phyloP scores from a whole-genome alignment of 805 yeast genomes.

The Pichia sporocuriosa region DNA sequence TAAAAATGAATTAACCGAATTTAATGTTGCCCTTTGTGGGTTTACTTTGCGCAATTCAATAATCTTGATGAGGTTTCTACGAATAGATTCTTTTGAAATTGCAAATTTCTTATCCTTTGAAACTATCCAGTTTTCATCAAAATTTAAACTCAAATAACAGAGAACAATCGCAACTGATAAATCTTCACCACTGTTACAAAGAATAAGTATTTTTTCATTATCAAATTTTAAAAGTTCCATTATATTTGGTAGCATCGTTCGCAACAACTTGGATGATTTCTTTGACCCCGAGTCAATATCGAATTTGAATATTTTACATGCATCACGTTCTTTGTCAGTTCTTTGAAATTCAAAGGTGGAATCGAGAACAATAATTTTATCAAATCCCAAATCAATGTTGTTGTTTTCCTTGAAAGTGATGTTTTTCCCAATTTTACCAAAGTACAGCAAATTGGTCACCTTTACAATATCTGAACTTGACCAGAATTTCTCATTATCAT shows the following conservation, averaged over 20 bases:
- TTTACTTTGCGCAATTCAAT: constrained; percentile 44
- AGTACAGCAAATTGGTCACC: constrained; percentile 15
- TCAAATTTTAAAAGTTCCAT: constrained; percentile 22
- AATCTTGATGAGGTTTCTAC: constrained; percentile 48
- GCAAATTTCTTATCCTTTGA: constrained; percentile 17
- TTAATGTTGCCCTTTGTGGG: constrained; percentile 74
- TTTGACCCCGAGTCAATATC: constrained; percentile 35
- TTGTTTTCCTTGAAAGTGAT: neutral
- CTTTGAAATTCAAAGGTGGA: constrained; percentile 7
- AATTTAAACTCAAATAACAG: constrained; percentile 39
- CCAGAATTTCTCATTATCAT: constrained; percentile 1
- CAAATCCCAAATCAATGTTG: constrained; percentile 17
- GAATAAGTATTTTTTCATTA: constrained; percentile 32
- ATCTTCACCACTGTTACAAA: constrained; percentile 64
- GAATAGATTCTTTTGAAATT: constrained; percentile 21
- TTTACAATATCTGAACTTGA: neutral
- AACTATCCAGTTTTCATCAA: constrained; percentile 23
- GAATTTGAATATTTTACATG: constrained; percentile 20
- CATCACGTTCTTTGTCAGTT: neutral
- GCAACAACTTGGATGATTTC: constrained; percentile 58
- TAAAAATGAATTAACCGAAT: constrained; percentile 55
- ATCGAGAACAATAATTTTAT: constrained; percentile 20
- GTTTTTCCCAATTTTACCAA: constrained; percentile 20
- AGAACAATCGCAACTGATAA: constrained; percentile 56
- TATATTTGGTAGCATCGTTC: constrained; percentile 42